Conservation (phyloP, 1,284 basidiomycete species). For the Ustilago hordei region DNA sequence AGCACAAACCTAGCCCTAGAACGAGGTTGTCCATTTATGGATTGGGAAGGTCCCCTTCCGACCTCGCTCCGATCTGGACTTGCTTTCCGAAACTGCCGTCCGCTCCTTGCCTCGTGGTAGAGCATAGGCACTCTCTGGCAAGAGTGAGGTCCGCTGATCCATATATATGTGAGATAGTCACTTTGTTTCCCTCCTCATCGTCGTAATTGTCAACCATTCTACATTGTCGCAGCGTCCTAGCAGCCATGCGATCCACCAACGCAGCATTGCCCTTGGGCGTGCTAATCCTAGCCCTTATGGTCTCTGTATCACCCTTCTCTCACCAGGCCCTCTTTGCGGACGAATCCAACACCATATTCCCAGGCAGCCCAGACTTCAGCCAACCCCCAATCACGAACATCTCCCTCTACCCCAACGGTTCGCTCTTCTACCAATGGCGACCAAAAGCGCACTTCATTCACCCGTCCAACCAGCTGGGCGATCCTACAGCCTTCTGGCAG, state of each 20-base stretch:
- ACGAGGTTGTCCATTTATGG: no score
- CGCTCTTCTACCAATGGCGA: conserved; percentile 46
- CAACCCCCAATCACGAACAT: conserved; percentile 32
- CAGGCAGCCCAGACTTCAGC: conserved; percentile 27
- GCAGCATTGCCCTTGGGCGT: conserved; percentile 4
- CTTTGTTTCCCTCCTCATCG: background rate
- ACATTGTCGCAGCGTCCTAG: background rate
- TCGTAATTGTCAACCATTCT: background rate
- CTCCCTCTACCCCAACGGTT: conserved; percentile 27
- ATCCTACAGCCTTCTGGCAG: conserved; percentile 43
- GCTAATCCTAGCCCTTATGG: background rate
- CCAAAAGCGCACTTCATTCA: conserved; percentile 43
- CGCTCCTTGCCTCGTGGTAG: background rate
- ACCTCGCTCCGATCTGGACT: background rate
- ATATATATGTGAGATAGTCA: background rate
- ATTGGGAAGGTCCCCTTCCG: background rate
- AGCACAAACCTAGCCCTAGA: no score
- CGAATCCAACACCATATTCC: background rate
- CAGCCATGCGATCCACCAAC: conserved; percentile 11
- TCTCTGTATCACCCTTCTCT: background rate
- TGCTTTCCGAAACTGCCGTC: background rate
- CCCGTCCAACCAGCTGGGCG: conserved; percentile 41
- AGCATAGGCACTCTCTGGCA: background rate
- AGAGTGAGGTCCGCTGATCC: background rate
- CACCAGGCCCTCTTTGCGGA: background rate